phyloP scores from a whole-genome alignment of 2,329 filamentous ascomycete genomes.

The Xylariales sp. region DNA sequence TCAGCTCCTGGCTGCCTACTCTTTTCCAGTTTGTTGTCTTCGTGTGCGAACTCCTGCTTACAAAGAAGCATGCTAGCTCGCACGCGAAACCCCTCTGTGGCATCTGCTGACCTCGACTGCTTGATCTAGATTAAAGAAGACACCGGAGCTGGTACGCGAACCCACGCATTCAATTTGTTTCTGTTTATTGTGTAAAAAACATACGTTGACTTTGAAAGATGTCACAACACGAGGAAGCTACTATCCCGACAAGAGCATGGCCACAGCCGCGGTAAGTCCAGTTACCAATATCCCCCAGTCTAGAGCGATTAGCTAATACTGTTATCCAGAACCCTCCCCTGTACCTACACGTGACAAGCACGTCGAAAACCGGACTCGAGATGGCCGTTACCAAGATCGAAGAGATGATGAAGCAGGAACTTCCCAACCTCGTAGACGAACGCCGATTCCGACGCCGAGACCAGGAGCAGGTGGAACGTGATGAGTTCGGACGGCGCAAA shows the following conservation, averaged over 20 bases:
- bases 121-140: constrained; percentile 99
- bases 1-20: constrained; percentile 11
- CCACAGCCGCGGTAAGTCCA: constrained; percentile 75
- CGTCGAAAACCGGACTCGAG: constrained; percentile 85
- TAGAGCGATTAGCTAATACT: constrained; percentile 11
- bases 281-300: neutral
- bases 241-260: constrained; percentile 96
- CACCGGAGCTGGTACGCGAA: constrained; percentile 96
- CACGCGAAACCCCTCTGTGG: constrained; percentile 62
- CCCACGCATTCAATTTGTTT: constrained; percentile 41
- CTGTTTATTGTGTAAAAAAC: constrained; percentile 43
- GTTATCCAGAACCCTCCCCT: constrained; percentile 74
- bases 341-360: constrained; percentile 93
- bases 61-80: constrained; percentile 61
- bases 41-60: constrained; percentile 65
- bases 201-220: constrained; percentile 72
- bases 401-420: constrained; percentile 91
- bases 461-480: constrained; percentile 75
- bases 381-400: constrained; percentile 83
- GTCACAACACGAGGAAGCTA: constrained; percentile 97
- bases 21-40: constrained; percentile 29
- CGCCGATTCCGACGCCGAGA: constrained; percentile 83
- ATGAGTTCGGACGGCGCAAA: constrained; percentile 91
- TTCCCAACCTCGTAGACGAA: constrained; percentile 93
- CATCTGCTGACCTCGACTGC: constrained; percentile 89